phyloP scores from a whole-genome alignment of 306 rosid genomes.

The Trifolium dubium region DNA sequence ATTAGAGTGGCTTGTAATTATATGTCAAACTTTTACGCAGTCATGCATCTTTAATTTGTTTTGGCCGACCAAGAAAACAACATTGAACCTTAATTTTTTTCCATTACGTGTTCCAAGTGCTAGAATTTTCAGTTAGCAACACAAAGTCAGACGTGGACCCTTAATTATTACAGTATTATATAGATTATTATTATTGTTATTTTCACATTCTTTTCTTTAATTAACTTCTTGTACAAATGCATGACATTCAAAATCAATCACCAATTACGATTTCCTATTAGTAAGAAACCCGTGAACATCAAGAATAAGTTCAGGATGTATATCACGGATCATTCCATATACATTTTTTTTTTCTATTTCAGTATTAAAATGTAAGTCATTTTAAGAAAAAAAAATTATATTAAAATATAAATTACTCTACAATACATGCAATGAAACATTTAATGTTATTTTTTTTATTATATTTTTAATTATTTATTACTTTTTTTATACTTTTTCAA shows the following conservation, averaged over 20 bases:
- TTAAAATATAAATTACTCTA: too few relatives aligned
- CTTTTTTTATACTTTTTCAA: too few relatives aligned
- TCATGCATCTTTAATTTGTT: slow-evolving; percentile 13
- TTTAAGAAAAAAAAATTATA: too few relatives aligned
- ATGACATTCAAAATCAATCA: slow-evolving; percentile 5
- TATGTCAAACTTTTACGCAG: slow-evolving; percentile 36
- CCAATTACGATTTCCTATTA: neutral
- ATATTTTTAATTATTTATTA: too few relatives aligned
- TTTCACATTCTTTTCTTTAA: slow-evolving; percentile 13
- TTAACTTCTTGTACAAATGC: slow-evolving; percentile 21
- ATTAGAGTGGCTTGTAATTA: neutral
- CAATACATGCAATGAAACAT: too few relatives aligned
- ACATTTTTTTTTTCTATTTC: too few relatives aligned
- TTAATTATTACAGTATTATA: slow-evolving; percentile 28
- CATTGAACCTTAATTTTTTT: slow-evolving; percentile 42
- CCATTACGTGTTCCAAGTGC: slow-evolving; percentile 46
- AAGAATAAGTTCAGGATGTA: neutral
- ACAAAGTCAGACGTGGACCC: slow-evolving; percentile 41
- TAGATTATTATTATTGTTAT: neutral
- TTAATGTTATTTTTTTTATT: too few relatives aligned
- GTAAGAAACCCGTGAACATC: neutral
- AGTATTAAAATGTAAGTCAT: too few relatives aligned
- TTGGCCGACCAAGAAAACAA: slow-evolving; percentile 43
- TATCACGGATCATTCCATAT: too few relatives aligned
- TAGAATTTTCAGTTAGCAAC: slow-evolving; percentile 41